These are phyloP conservation scores for Aspergillus biplanus DNA, from an alignment of 495 filamentous ascomycete species.

Conservation along the genomic window DNA sequence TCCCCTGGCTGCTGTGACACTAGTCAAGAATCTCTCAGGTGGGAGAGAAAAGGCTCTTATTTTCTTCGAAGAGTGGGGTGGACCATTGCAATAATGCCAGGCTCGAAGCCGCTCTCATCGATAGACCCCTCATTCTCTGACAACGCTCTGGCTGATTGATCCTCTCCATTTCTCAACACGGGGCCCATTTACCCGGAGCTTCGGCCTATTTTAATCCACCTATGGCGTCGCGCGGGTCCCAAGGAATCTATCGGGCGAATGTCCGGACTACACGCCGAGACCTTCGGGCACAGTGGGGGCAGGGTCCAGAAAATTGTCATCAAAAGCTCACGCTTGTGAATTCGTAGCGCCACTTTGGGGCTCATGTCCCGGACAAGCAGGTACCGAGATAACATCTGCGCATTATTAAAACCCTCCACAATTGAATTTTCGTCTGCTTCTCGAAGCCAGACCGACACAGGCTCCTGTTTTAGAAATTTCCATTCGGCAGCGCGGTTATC, in stretches of 20 bases:
- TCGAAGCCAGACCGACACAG: too few species aligned
- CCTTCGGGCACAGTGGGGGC: too few species aligned
- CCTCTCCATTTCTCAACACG: conserved; percentile 7
- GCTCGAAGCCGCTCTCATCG: not conserved
- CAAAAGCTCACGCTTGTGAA: too few species aligned
- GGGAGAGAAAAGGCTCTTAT: not conserved
- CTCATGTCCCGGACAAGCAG: too few species aligned
- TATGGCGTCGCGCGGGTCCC: conserved; percentile 8
- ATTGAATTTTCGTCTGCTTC: too few species aligned
- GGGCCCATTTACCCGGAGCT: conserved; percentile 9
- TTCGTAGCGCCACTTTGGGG: too few species aligned
- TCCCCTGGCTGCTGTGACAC: not conserved
- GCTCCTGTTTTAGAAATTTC: too few species aligned
- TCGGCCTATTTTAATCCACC: conserved; percentile 17
- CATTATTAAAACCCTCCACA: too few species aligned
- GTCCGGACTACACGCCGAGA: conserved; percentile 16
- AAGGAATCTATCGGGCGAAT: conserved; percentile 6
- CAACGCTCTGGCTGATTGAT: not conserved
- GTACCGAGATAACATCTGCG: too few species aligned
- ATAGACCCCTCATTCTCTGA: conserved; percentile 11
- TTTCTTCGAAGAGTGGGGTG: conserved; percentile 9
- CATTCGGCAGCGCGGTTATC: too few species aligned
- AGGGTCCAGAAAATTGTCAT: too few species aligned
- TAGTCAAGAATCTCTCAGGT: not conserved
- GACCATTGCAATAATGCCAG: not conserved